Evolutionary conservation across 345 rosid genomes (phyloP).

Genomic region (Trapa incisa): DNA sequence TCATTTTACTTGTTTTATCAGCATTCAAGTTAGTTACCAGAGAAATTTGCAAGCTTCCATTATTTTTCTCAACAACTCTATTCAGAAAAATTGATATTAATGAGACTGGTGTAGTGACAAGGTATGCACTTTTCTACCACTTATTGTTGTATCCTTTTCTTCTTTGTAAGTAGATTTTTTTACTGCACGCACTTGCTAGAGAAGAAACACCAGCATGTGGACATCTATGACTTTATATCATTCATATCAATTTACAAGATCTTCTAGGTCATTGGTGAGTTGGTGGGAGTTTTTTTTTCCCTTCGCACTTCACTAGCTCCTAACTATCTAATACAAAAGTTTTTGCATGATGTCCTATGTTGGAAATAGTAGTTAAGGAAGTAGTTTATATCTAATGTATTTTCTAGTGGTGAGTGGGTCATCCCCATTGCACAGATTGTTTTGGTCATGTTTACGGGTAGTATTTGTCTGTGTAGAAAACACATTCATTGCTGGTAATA

Average conservation of each 20-base stretch:
- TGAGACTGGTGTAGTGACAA: slow-evolving; percentile 46
- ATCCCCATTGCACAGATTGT: not conserved
- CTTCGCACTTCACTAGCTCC: too few relatives aligned
- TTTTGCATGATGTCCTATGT: not conserved
- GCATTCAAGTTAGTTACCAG: slow-evolving; percentile 64
- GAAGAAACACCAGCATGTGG: not conserved
- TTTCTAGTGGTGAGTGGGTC: not conserved
- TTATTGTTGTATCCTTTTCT: not conserved
- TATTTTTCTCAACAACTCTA: slow-evolving; percentile 54
- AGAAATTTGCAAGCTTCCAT: slow-evolving; percentile 82
- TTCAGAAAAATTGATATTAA: slow-evolving; percentile 60
- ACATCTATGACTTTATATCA: not conserved
- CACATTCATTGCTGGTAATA: slow-evolving; percentile 1
- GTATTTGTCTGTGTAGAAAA: not conserved
- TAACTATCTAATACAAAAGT: too few relatives aligned
- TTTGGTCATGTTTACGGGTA: not conserved
- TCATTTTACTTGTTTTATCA: slow-evolving; percentile 23
- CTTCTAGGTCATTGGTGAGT: too few relatives aligned
- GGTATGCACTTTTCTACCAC: slow-evolving; percentile 29
- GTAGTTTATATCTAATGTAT: not conserved
- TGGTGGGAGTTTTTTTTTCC: too few relatives aligned
- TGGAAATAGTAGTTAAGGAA: not conserved
- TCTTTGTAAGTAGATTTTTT: not conserved
- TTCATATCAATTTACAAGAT: not conserved
- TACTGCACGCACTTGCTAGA: not conserved